Conservation (phyloP, 2,329 filamentous ascomycete genomes). For the Magnaporthales sp. region DNA sequence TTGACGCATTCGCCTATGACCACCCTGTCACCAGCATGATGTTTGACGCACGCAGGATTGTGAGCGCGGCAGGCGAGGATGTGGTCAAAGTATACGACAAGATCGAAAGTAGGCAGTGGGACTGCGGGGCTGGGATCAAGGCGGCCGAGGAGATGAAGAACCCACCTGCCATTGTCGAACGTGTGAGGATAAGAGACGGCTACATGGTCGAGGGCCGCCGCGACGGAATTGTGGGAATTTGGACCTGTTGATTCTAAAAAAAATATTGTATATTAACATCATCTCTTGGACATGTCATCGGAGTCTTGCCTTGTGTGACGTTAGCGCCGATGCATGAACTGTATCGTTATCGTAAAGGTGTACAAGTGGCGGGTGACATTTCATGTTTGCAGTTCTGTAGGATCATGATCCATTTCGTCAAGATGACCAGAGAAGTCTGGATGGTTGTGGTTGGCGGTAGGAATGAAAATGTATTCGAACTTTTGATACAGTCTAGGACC, state of each 20-base stretch:
- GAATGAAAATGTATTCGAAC: not conserved
- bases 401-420: not conserved
- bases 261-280: not conserved
- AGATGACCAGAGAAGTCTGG: too few species aligned
- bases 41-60: slow-evolving; percentile 87
- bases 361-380: not conserved
- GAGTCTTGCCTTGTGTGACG: not conserved
- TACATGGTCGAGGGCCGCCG: slow-evolving; percentile 86
- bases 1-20: slow-evolving; percentile 94
- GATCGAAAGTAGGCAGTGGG: slow-evolving; percentile 91
- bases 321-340: not conserved
- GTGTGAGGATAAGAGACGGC: slow-evolving; percentile 84
- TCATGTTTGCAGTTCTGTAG: not conserved
- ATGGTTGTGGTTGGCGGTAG: not conserved
- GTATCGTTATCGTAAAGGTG: not conserved
- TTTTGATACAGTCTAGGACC: slow-evolving; percentile 4
- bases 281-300: not conserved
- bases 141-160: slow-evolving; percentile 57
- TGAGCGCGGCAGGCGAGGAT: slow-evolving; percentile 80
- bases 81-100: slow-evolving; percentile 99
- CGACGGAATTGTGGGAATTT: slow-evolving; percentile 83
- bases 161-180: slow-evolving; percentile 62
- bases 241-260: slow-evolving; percentile 59
- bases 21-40: slow-evolving; percentile 90
- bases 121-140: slow-evolving; percentile 76